Base-by-base conservation (phyloP, 352 stramenopile species). In the Phytopythium vexans region DNA sequence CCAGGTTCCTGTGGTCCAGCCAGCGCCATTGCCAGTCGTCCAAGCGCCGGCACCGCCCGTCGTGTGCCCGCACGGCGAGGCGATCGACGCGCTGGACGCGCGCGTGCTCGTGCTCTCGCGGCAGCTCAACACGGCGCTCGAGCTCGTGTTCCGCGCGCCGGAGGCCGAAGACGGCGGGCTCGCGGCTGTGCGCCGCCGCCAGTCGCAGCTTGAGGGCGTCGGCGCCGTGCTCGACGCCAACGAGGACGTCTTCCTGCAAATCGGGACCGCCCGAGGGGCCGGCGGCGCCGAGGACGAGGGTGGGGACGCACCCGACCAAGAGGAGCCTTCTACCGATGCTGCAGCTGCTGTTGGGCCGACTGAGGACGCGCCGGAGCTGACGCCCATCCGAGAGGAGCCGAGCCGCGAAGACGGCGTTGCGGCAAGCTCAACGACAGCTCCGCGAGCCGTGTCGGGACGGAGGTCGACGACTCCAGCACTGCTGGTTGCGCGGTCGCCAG, bases 171-270 rank as follows among this genome's bases (percentile, higher is more conserved):
- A 51, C 14, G 66, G 77, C 27, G 61, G 63, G 0, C 57, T 81
- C 27, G 43, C 56, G 6, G 41, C 52, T 1, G 53, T 73, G 3
- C 73, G 80, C 34, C 44, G 37, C 4, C 69, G 67, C 8, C 75
- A 88, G 52, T 54, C 67, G 37, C 54, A 68, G 6, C 39, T 86
- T 41, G 39, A 62, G 32, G 71, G 62, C 11, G 76, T 88, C 16
- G 81, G 64, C 21, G 73, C 82, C 46, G 73, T 86, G 27, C 53
- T 88, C 34, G 80, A 66, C 7, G 73, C 82, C 16, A 88, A 88
- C 49, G 77, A 88, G 39, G 49, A 52, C 6, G 86, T 86, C 12
- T 53, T 88, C 42, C 82, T 77, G 66, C 53, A 77, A 16, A 61
- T 79, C 27, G 57, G 64, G 14, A 40, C 61, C 1, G 41, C 64